Base-by-base conservation (phyloP, 2,329 filamentous ascomycete species). In the Cladophialophora exuberans region DNA sequence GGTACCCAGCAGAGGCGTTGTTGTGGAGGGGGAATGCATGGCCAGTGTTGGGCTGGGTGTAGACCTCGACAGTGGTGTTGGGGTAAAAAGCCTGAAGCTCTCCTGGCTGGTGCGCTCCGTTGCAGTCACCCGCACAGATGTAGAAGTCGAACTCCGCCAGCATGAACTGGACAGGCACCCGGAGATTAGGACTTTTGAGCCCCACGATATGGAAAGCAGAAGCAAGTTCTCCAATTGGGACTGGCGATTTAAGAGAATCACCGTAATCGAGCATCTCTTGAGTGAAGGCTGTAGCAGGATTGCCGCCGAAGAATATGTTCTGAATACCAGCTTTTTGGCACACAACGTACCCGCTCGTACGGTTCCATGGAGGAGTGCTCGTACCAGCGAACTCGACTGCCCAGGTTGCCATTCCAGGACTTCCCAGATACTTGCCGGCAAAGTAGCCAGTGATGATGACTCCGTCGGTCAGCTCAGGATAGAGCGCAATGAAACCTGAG, bases 391-490 rank as follows among this genome's bases (percentile, higher is more conserved):
- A 57, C 17, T 61, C 30, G 10, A 51, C 54, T n/a, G 47, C 35
- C 42, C 57, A 61, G 4, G 60, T 56, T 3, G 36, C 31, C 35
- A 52, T 57, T n/a, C 50, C 54, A 7, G 42, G 31, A 10, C 33
- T 39, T 10, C 47, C 57, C 23, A 61, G 43, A 26, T 61, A 51
- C 30, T 54, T 17, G 58, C 64, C 71, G 13, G 68, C 45, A 15
- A 72, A 59, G 52, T 68, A 74, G 10, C 71, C 72, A 4, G 73
- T 74, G 42, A 75, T 64, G 42, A 75, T 65, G 13, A 70, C 67
- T 9, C 66, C 72, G 60, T 74, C 71, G 38, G 66, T 70, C 30
- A 52, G 64, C 3, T 65, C 51, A 10, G 66, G 67, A 61, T 73
- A 69, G 18, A 60, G 64, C 9, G 64, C 65, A 2, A 72, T 57